Percentiles rank a stretch among this genome's conserved stretches.
Evolutionary conservation across 495 filamentous ascomycete genomes (phyloP).

Genomic region (Rhypophila decipiens): DNA sequence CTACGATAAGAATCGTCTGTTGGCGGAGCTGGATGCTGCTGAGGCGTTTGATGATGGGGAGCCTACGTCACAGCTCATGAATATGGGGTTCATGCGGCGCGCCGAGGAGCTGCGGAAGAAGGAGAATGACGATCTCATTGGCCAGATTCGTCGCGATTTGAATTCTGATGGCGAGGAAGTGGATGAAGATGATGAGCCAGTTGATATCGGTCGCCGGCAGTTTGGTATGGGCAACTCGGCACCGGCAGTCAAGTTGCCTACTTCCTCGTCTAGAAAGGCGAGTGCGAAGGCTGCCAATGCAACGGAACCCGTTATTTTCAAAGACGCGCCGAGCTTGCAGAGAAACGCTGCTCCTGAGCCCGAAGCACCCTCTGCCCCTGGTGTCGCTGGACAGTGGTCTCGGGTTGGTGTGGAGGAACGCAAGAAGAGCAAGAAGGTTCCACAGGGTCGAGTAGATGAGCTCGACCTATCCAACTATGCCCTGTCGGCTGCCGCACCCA

Average conservation of each 20-base stretch:
- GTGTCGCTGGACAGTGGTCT: constrained; percentile 31
- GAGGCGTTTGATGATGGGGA: constrained; percentile 32
- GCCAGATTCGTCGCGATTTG: constrained; percentile 66
- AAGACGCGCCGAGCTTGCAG: background rate
- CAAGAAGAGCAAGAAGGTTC: constrained; percentile 8
- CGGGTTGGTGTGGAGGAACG: constrained; percentile 17
- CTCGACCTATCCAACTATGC: constrained; percentile 35
- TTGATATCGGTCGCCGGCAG: constrained; percentile 57
- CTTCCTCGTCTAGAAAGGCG: too few species aligned
- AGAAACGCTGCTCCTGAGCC: constrained; percentile 1
- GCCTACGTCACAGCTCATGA: constrained; percentile 46
- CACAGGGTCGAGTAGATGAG: constrained; percentile 21
- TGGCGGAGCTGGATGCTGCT: constrained; percentile 51
- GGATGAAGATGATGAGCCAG: constrained; percentile 51
- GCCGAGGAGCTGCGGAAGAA: constrained; percentile 71
- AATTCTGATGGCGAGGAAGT: constrained; percentile 43
- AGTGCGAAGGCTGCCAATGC: background rate
- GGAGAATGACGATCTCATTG: constrained; percentile 75
- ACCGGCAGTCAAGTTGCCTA: background rate
- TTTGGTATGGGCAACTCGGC: constrained; percentile 46
- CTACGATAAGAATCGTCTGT: constrained; percentile 49
- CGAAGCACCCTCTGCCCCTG: constrained; percentile 5
- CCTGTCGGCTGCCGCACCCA: constrained; percentile 21
- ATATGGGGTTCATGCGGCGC: constrained; percentile 89
- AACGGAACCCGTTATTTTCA: background rate